These are phyloP conservation scores for Pisolithus sp. DNA, from an alignment of 768 basidiomycete genomes.

Conservation along the genomic window DNA sequence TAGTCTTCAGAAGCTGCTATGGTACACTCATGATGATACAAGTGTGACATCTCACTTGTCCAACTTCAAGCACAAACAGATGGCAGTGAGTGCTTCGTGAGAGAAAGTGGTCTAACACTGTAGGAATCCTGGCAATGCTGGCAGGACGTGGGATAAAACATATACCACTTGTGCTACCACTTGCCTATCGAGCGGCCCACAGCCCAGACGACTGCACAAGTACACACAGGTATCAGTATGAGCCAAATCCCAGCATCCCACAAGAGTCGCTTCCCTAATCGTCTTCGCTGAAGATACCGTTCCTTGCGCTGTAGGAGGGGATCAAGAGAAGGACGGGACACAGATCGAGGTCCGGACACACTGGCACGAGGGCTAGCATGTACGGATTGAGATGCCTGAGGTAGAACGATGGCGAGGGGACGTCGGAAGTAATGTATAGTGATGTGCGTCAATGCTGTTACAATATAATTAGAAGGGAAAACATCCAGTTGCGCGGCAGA, in stretches of 20 bases:
- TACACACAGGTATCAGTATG: constrained; percentile 57
- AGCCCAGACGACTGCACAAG: constrained; percentile 51
- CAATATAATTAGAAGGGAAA: not conserved
- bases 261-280: constrained; percentile 63
- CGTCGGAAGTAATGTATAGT: constrained; percentile 77
- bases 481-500: not conserved
- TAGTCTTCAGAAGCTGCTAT: too few relatives aligned
- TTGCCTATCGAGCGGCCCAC: constrained; percentile 42
- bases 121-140: too few relatives aligned
- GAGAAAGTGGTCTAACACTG: too few relatives aligned
- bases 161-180: constrained; percentile 37
- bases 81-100: too few relatives aligned
- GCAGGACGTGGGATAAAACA: not conserved
- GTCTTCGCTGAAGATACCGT: constrained; percentile 66
- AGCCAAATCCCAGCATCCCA: constrained; percentile 86
- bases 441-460: constrained; percentile 66
- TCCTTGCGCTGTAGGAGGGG: constrained; percentile 86
- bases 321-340: constrained; percentile 38
- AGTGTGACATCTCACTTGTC: too few relatives aligned
- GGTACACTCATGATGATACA: too few relatives aligned
- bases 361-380: constrained; percentile 15
- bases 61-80: too few relatives aligned
- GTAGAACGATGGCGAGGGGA: constrained; percentile 79
- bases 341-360: constrained; percentile 8
- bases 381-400: constrained; percentile 32